These are phyloP conservation scores for Phytophthora fragariaefolia DNA, from an alignment of 352 stramenopile genomes.

Conservation along the genomic window DNA sequence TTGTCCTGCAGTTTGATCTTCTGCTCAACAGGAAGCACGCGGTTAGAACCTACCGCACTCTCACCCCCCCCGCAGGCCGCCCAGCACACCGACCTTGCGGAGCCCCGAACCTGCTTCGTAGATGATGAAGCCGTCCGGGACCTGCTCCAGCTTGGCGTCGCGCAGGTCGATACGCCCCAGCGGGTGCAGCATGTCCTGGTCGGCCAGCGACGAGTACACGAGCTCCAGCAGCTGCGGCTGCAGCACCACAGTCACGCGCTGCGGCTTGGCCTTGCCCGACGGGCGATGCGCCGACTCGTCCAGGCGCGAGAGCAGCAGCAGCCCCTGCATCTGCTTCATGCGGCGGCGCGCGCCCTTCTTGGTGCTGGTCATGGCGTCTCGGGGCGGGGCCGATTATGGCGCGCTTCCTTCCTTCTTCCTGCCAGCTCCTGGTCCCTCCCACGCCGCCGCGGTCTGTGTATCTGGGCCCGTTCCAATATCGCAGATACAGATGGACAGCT, in stretches of 20 bases:
- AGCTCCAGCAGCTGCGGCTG: conserved; percentile 76
- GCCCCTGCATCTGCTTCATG: conserved; percentile 86
- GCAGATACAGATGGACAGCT: conserved; percentile 30
- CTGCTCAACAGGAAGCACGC: conserved; percentile 28
- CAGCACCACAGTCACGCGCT: conserved; percentile 67
- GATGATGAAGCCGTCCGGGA: conserved; percentile 77
- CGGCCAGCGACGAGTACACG: conserved; percentile 67
- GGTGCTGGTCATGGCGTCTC: conserved; percentile 42
- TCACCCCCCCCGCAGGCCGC: conserved; percentile 4
- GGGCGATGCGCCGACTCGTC: conserved; percentile 31
- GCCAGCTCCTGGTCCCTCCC: conserved; percentile 3
- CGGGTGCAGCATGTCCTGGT: conserved; percentile 74
- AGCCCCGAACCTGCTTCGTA: conserved; percentile 48
- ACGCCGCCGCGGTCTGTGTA: conserved; percentile 16
- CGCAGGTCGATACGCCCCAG: conserved; percentile 68
- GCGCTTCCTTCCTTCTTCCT: conserved; percentile 7
- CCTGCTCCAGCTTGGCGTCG: conserved; percentile 72
- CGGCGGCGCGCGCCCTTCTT: conserved; percentile 61
- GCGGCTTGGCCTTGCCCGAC: conserved; percentile 37
- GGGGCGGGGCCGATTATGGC: background rate
- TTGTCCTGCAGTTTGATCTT: conserved; percentile 81
- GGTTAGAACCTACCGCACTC: background rate
- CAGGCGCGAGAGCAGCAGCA: conserved; percentile 66
- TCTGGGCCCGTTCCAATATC: conserved; percentile 33
- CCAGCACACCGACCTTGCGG: conserved; percentile 51